Evolutionary conservation across 768 basidiomycete species (phyloP), one percentile per base, ranked within the genome.

Genomic region (Dentipellis sp.): DNA sequence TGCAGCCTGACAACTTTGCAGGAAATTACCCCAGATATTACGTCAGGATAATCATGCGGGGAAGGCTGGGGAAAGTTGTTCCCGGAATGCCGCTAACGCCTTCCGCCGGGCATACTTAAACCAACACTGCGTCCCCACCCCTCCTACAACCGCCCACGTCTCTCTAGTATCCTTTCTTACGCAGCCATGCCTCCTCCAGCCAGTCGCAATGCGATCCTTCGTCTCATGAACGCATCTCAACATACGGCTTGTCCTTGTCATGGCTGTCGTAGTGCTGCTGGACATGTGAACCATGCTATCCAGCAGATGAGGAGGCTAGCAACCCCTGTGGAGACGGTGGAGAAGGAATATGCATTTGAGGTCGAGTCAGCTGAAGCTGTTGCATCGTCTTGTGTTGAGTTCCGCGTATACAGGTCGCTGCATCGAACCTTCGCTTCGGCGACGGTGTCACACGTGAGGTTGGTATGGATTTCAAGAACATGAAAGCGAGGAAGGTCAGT

Each of bases 281-380:
- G 71, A 47, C 75, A 74, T 56, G 62, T 65, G 5, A 53, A 75
- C 0, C 74, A 75, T 47, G 77, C 80, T 34, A 64, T 84, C 52
- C 80, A 72, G 58, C 84, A 88, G 66, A 69, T 90, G 59, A 74
- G 91, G 60, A 82, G 73, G 66, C 80, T 88, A 56, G 91, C 91
- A 11, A 87, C 87, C 0, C 92, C 92, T 37, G 82, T 89, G 5
- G 78, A 87, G 35, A 63, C 68, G 1, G 72, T 83, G 3, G 75
- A 90, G 73, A 92, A 86, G 68, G 93, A 95, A 70, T 94, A 94
- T 66, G 93, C 93, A 0, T 95, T 94, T 65, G 93, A 95, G 79
- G 87, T 80, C 64, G 59, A 11, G 29, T 29, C 29, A 6, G 29
- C 29, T 6, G 29, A 29, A 29, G 29, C 29, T 29, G 29, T 29